These are phyloP conservation scores for Abrus pulchellus DNA, from an alignment of 306 rosid genomes.

Conservation along the genomic window DNA sequence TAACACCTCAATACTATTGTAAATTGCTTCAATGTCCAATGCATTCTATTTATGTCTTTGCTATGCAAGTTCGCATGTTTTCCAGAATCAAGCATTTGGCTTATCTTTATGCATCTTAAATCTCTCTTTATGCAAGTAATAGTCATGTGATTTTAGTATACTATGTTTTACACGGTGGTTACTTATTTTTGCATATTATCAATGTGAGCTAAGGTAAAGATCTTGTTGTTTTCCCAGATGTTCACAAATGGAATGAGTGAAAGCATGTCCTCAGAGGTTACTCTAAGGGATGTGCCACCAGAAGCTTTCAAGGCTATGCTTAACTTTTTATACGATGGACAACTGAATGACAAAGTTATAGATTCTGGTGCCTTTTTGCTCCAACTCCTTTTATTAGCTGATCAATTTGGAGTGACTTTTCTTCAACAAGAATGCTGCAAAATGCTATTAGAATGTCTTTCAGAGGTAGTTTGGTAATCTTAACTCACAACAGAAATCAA, in stretches of 20 bases:
- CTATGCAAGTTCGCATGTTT: conserved; percentile 31
- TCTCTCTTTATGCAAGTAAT: conserved; percentile 26
- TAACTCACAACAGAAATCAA: conserved; percentile 41
- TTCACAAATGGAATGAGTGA: conserved; percentile 99
- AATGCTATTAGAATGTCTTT: conserved; percentile 79
- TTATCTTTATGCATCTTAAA: neutral
- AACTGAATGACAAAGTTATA: conserved; percentile 62
- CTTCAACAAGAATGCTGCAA: conserved; percentile 97
- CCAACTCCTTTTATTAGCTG: conserved; percentile 84
- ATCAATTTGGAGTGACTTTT: conserved; percentile 87
- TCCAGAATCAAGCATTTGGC: conserved; percentile 20
- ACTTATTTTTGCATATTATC: conserved; percentile 23
- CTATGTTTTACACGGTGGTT: conserved; percentile 29
- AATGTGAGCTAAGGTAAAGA: conserved; percentile 25
- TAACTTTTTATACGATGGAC: conserved; percentile 81
- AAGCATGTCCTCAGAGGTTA: conserved; percentile 77
- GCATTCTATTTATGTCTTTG: conserved; percentile 26
- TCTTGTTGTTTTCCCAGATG: conserved; percentile 69
- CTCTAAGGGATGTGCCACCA: conserved; percentile 78
- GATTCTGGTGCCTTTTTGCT: conserved; percentile 79
- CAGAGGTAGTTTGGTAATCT: conserved; percentile 84
- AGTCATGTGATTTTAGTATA: conserved; percentile 7
- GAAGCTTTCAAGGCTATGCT: conserved; percentile 88
- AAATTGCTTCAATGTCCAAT: conserved; percentile 14
- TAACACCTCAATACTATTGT: conserved; percentile 29